Evolutionary conservation across 1,139 yeast genomes (phyloP), one percentile per base, ranked within the genome.

Genomic region (Taphrina confusa): DNA sequence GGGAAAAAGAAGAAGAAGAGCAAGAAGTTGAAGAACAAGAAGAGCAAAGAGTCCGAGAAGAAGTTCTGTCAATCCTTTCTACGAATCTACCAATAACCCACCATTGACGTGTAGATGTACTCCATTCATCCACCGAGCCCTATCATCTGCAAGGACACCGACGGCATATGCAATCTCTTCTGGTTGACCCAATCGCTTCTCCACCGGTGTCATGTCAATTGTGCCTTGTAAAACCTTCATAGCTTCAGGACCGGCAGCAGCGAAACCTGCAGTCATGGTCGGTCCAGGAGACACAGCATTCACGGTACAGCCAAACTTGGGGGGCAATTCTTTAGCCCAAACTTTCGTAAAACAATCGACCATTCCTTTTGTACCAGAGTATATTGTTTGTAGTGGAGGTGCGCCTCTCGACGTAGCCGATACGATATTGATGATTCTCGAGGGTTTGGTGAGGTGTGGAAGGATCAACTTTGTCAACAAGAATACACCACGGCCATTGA

Each of bases 131-230:
- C 39, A 34, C 39, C 39, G 2, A 1, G 39, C 39, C 16, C 14
- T 11, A 3, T 34, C 39, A n/a, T 34, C 39, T 2, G 39, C 39
- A 9, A 34, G 16, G 14, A 34, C 16, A 6, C 39, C 39, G 16
- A 34, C 39, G 16, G 39, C 39, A n/a, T 34, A 34, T 8, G 39
- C 39, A 34, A 34, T 34, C 14, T 34, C 39, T n/a, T 34, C 39
- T n/a, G 39, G 39, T n/a, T 34, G 39, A n/a, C 39, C 39, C n/a
- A 34, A n/a, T 5, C 39, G n/a, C 16, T 34, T 34, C 14, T 34
- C 39, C 1, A 34, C 39, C 39, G 39, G 39, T 4, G 39, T 34
- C 39, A 34, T 34, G 4, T 34, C 39, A 6, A 34, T 34, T 20
- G 39, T 34, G 39, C 39, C 14, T n/a, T 34, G 39, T 2, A 34